Evolutionary conservation across 2,329 filamentous ascomycete species (phyloP), one percentile per base, ranked within the genome.

Genomic region (Bipolaris victoriae): DNA sequence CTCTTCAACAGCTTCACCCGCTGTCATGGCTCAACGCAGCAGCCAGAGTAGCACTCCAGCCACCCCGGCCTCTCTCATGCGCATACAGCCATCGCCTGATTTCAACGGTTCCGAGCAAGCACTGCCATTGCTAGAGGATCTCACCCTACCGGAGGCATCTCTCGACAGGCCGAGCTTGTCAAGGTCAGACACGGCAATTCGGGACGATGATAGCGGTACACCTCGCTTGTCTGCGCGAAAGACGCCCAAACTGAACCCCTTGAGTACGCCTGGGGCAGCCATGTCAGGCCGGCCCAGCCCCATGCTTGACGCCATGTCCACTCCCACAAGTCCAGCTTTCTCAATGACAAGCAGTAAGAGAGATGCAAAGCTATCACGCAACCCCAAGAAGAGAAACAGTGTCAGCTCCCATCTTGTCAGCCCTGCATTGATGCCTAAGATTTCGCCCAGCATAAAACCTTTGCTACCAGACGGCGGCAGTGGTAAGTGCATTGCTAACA

Each of bases 391-490:
- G 66, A 73, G 76, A 7, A 83, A 87, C 18, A 93, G 90, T 66
- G 81, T 87, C 24, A 69, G 70, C 57, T 69, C 72, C 29, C 85
- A 88, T 6, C 87, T 93, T n/a, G 86, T 90, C 9, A 97, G 92
- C 40, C 94, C 95, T 5, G 93, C 94, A 15, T 78, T 98, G 35
- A 83, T 91, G 26, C 95, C 95, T 1, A 90, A 87, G 74, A 97
- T 98, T 60, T 97, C 93, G 24, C 95, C 94, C 3, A 96, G 87
- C 74, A 97, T 99, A 75, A 96, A 97, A 74, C 94, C 95, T 9
- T 77, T 97, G 20, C 83, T 97, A 45, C 92, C 92, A 18, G 88
- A 85, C 66, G 84, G 85, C 60, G 79, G 61, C 16, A 65, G 51
- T 52, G 57, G 86, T 88, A 78, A 78, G 82, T 79, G 36, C 5